Evolutionary conservation across 495 filamentous ascomycete species (phyloP).

Genomic region (Apiosordaria backusii): DNA sequence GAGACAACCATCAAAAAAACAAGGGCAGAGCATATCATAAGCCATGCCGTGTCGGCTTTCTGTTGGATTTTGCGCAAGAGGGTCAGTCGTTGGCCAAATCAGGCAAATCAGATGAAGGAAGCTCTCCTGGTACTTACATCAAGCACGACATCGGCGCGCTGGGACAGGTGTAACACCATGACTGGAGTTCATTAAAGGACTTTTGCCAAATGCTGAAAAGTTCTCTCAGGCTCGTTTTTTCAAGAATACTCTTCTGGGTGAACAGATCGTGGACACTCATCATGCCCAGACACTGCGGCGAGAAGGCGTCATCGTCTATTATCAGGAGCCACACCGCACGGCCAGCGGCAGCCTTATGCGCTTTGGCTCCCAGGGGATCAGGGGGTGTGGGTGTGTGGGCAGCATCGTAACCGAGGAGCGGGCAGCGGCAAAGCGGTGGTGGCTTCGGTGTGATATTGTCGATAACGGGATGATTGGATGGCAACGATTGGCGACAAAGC

Average conservation of each 20-base stretch:
- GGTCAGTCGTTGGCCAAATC: too few relatives aligned
- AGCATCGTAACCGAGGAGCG: not conserved
- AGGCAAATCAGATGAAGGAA: too few relatives aligned
- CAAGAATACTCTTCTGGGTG: too few relatives aligned
- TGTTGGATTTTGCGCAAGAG: not conserved
- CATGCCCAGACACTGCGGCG: too few relatives aligned
- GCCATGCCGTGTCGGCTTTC: not conserved
- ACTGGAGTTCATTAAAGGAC: too few relatives aligned
- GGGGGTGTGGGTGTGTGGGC: not conserved
- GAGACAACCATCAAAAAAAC: not conserved
- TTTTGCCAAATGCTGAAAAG: too few relatives aligned
- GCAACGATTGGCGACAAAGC: not conserved
- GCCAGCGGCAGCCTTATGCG: not conserved
- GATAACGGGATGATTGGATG: not conserved
- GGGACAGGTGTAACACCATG: not conserved
- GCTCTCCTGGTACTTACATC: not conserved
- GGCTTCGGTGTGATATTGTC: not conserved
- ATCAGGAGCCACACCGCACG: not conserved
- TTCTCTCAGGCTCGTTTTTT: too few relatives aligned
- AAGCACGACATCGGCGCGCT: not conserved
- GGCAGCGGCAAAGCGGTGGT: not conserved
- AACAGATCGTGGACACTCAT: too few relatives aligned
- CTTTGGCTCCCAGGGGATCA: too few relatives aligned
- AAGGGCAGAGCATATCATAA: not conserved
- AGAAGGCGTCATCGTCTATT: too few relatives aligned